phyloP scores from a whole-genome alignment of 1,139 yeast species.

The Suhomyces panamericanus region DNA sequence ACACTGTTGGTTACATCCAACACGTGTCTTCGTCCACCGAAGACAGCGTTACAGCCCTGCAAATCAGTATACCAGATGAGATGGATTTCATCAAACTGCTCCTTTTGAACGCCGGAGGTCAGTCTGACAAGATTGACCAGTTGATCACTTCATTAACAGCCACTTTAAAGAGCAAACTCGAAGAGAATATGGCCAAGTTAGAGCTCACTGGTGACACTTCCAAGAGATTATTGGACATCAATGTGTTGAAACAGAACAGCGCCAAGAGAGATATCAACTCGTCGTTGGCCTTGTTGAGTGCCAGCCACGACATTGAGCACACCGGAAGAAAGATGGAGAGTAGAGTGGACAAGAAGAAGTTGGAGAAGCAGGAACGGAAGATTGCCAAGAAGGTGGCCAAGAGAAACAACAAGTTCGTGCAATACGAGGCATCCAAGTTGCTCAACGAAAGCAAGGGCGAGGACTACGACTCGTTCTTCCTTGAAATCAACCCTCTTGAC shows the following conservation, averaged over 20 bases:
- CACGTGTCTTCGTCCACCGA: slow-evolving; percentile 73
- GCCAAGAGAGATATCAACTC: slow-evolving; percentile 73
- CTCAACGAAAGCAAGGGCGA: slow-evolving; percentile 62
- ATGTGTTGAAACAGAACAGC: slow-evolving; percentile 55
- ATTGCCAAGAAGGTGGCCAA: slow-evolving; percentile 96
- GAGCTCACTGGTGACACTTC: slow-evolving; percentile 77
- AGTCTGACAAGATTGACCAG: slow-evolving; percentile 49
- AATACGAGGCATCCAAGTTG: slow-evolving; percentile 90
- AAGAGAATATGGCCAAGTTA: slow-evolving; percentile 69
- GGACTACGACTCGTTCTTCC: slow-evolving; percentile 91
- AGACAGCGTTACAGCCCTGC: slow-evolving; percentile 79
- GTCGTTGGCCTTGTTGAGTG: slow-evolving; percentile 70
- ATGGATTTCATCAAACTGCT: slow-evolving; percentile 63
- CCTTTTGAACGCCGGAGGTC: slow-evolving; percentile 80
- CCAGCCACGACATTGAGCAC: slow-evolving; percentile 82
- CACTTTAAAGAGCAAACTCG: slow-evolving; percentile 55
- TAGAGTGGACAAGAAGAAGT: slow-evolving; percentile 91
- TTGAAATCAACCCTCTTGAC: slow-evolving; percentile 92
- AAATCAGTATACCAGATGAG: slow-evolving; percentile 65
- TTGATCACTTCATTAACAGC: slow-evolving; percentile 48
- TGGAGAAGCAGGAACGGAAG: slow-evolving; percentile 95
- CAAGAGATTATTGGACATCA: slow-evolving; percentile 72
- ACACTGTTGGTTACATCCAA: slow-evolving; percentile 85
- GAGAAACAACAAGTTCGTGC: slow-evolving; percentile 81
- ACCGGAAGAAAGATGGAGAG: slow-evolving; percentile 90